phyloP scores from a whole-genome alignment of 23 red algal genomes.

The Gracilaria gracilis region DNA sequence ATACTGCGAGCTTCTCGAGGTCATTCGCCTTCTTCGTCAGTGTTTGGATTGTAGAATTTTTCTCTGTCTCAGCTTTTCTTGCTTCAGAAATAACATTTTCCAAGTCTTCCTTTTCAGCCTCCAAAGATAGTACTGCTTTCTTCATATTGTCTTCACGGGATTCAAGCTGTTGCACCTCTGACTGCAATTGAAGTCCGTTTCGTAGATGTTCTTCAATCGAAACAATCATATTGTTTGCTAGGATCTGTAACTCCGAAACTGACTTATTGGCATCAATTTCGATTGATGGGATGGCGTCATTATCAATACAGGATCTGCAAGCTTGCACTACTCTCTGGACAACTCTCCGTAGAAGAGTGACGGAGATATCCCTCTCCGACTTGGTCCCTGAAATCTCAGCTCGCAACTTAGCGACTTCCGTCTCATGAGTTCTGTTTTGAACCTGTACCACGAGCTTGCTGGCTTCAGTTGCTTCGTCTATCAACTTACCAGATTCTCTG shows the following conservation, averaged over 20 bases:
- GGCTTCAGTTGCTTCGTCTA: background rate
- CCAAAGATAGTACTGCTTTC: background rate
- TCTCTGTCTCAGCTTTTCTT: background rate
- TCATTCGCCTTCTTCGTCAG: background rate
- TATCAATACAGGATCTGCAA: background rate
- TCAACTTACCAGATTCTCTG: background rate
- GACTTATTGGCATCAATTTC: constrained; percentile 4
- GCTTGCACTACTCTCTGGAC: background rate
- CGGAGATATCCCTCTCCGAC: background rate
- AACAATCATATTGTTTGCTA: constrained; percentile 2
- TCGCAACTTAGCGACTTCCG: background rate
- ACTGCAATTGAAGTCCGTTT: background rate
- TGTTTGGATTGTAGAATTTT: background rate
- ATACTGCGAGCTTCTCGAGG: background rate
- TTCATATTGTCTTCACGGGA: background rate
- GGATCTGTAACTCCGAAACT: background rate
- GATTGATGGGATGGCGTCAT: background rate
- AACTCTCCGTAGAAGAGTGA: background rate
- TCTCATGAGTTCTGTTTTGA: background rate
- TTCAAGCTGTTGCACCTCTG: constrained; percentile 8
- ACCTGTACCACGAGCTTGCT: background rate
- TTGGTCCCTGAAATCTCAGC: background rate
- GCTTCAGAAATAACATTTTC: background rate
- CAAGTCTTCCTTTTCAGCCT: background rate
- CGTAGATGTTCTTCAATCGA: background rate